A percentile compares a stretch with the other conserved stretches of the same genome.
phyloP scores from a whole-genome alignment of 2,329 filamentous ascomycete species.

The Phialophora chinensis region DNA sequence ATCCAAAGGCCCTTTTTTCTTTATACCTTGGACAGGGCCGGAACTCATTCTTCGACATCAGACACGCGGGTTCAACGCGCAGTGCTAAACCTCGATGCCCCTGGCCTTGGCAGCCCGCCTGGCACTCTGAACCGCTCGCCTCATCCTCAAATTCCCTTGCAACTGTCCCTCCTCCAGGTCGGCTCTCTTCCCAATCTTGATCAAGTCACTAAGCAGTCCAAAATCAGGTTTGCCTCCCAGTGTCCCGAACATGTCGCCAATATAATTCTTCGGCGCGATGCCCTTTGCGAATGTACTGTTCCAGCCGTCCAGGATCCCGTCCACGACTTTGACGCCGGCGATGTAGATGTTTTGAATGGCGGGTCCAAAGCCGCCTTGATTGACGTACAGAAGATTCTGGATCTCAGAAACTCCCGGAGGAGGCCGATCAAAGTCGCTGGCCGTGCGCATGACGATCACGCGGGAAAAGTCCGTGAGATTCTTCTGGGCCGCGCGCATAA shows the following conservation, averaged over 20 bases:
- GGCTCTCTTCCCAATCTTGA: conserved; percentile 19
- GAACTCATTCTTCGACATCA: neutral
- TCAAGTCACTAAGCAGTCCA: conserved; percentile 49
- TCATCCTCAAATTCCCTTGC: conserved; percentile 37
- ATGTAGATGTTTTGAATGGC: conserved; percentile 70
- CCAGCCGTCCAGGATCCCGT: conserved; percentile 69
- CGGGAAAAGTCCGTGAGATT: conserved; percentile 69
- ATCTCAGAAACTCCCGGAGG: conserved; percentile 62
- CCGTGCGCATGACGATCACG: conserved; percentile 71
- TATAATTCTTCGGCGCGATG: conserved; percentile 66
- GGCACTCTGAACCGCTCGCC: conserved; percentile 21
- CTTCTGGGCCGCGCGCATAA: conserved; percentile 64
- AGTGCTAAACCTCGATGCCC: neutral
- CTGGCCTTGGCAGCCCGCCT: conserved; percentile 4
- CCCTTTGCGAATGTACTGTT: conserved; percentile 63
- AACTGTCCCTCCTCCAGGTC: conserved; percentile 49
- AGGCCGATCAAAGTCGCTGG: conserved; percentile 74
- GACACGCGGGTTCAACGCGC: neutral
- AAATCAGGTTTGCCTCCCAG: conserved; percentile 71
- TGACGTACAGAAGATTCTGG: conserved; percentile 64
- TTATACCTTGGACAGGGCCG: neutral
- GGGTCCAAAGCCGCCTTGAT: conserved; percentile 69
- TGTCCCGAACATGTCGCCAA: conserved; percentile 74
- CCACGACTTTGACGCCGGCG: conserved; percentile 69
- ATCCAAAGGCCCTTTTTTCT: neutral